Conservation (phyloP, 169 alveolate species). For the Eimeria tenella region DNA sequence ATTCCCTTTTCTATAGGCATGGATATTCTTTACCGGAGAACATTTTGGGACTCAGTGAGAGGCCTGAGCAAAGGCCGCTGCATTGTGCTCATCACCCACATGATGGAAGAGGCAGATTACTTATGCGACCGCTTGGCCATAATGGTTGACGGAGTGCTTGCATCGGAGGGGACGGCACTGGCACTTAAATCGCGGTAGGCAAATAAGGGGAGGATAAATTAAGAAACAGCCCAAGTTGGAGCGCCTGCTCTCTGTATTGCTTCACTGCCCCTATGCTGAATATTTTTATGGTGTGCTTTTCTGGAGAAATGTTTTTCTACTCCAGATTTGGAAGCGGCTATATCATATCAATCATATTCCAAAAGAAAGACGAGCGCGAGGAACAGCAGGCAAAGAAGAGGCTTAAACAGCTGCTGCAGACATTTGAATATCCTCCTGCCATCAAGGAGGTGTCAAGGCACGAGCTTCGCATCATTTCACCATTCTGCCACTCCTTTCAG, state of each 20-base stretch:
- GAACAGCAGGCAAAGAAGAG: constrained; percentile 50
- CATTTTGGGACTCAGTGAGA: constrained; percentile 85
- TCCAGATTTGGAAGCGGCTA: constrained; percentile 77
- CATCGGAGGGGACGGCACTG: constrained; percentile 89
- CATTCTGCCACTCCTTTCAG: constrained; percentile 43
- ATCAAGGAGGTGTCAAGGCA: constrained; percentile 45
- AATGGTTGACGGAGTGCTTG: constrained; percentile 90
- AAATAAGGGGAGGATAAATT: constrained; percentile 42
- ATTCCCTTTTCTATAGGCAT: constrained; percentile 87
- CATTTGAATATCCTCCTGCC: constrained; percentile 46
- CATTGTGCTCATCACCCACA: constrained; percentile 89
- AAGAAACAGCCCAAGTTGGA: neutral
- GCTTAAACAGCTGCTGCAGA: constrained; percentile 30
- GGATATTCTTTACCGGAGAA: constrained; percentile 91
- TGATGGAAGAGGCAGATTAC: constrained; percentile 92
- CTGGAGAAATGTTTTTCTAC: neutral
- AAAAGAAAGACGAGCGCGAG: constrained; percentile 20
- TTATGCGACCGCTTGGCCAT: constrained; percentile 84
- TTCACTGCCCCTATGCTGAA: neutral
- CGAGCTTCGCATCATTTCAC: constrained; percentile 57
- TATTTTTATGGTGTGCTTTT: neutral
- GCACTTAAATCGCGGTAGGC: constrained; percentile 82
- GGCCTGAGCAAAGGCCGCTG: constrained; percentile 49
- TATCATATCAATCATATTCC: constrained; percentile 19
- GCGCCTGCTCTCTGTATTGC: neutral